Base-by-base conservation (phyloP, 805 yeast species). In the Spathaspora hagerdaliae region DNA sequence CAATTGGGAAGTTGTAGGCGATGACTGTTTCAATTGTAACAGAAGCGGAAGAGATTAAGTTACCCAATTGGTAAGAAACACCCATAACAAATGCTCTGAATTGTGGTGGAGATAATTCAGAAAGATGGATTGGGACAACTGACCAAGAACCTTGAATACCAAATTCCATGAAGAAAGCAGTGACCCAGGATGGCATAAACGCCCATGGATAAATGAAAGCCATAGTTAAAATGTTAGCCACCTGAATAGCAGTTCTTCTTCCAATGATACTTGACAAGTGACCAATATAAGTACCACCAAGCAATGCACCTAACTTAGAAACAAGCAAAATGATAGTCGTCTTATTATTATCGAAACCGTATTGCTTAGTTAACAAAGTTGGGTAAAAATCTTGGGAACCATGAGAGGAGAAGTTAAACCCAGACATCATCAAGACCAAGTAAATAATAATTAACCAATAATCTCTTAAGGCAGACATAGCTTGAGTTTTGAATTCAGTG, bases 131-230 rank as follows among this genome's bases (percentile, higher is more conserved):
- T n/a, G 87, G 87, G 43, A 77, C 69, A 36, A 80, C 81, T 55
- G 86, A 87, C 83, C 85, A 82, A 27, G 82, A 80, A 55, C 87
- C 87, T 63, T 80, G 85, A 44, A 82, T 85, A 49, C 75, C 77
- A 57, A n/a, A n/a, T n/a, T 78, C 78, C 56, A 81, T 86, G 47
- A 81, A 61, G 65, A 78, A 80, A 60, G 81, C 81, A 39, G 38
- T 39, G 6, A 43, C 41, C 14, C 42, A 85, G 5, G 54, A 41
- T 32, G 55, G 52, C 11, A 39, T 42, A 19, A 31, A 27, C 12
- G 42, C n/a, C n/a, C 34, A 14, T 61, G 47, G 46, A 60, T 64
- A 3, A 65, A 67, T 67, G 70, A 67, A 41, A 74, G 74, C 46
- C 69, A 69, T 38, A 69, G 64, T 64, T 67, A 59, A 32, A 71